These are phyloP conservation scores for Oryza brachyantha DNA, from an alignment of 176 grass and related monocot species.

Conservation along the genomic window DNA sequence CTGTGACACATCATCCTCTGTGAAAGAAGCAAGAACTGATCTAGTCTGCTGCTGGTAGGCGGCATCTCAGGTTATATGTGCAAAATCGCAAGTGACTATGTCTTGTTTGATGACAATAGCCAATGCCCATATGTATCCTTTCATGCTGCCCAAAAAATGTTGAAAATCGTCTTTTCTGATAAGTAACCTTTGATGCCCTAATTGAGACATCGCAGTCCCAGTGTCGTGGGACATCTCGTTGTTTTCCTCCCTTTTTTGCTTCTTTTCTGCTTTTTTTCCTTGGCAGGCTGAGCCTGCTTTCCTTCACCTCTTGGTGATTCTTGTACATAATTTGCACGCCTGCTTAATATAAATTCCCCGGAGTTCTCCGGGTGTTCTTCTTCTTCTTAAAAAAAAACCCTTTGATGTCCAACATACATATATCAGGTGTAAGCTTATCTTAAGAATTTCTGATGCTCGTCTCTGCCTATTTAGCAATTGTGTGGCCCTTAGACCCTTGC, in stretches of 20 bases:
- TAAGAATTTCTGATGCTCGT: neutral
- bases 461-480: neutral
- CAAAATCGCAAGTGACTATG: neutral
- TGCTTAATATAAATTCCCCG: no score
- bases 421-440: neutral
- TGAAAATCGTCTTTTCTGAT: neutral
- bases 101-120: neutral
- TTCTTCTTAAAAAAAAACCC: no score
- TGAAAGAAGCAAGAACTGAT: neutral
- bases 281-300: no score
- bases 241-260: no score
- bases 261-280: no score
- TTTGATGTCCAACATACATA: neutral
- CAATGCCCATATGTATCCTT: no score
- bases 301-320: no score
- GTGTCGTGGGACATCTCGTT: no score
- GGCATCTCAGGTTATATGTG: neutral
- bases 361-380: no score
- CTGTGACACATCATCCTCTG: neutral
- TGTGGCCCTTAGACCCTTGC: neutral
- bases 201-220: no score
- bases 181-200: neutral
- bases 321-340: no score
- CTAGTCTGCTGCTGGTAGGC: neutral
- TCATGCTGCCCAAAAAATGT: no score